Conservation (phyloP, 495 filamentous ascomycete genomes). For the Penicillium canariense region DNA sequence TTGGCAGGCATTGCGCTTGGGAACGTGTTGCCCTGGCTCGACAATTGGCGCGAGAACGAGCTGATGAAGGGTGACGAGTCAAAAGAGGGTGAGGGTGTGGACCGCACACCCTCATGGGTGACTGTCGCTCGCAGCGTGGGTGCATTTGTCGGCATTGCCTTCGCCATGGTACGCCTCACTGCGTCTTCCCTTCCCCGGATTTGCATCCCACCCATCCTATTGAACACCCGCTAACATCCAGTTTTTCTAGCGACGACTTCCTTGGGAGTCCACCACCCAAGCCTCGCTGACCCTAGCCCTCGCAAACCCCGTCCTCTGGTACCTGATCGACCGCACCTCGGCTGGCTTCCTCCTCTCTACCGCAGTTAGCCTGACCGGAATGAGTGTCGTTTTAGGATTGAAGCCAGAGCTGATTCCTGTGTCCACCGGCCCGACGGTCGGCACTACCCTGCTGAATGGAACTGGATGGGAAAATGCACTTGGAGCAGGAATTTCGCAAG, state of each 20-base stretch:
- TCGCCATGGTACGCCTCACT: slow-evolving; percentile 74
- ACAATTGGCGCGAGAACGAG: slow-evolving; percentile 56
- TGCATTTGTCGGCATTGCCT: slow-evolving; percentile 92
- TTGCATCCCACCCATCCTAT: background rate
- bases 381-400: slow-evolving; percentile 65
- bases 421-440: slow-evolving; percentile 44
- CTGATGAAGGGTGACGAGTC: slow-evolving; percentile 18
- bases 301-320: slow-evolving; percentile 93
- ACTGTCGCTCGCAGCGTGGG: slow-evolving; percentile 83
- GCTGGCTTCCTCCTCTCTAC: slow-evolving; percentile 76
- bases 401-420: slow-evolving; percentile 75
- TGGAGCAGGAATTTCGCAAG: slow-evolving; percentile 60
- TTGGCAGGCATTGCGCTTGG: slow-evolving; percentile 73
- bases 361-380: slow-evolving; percentile 69
- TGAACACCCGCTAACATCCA: background rate
- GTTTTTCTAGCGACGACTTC: slow-evolving; percentile 65
- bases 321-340: slow-evolving; percentile 85
- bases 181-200: background rate
- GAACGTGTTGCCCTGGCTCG: slow-evolving; percentile 79
- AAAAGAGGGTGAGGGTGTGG: slow-evolving; percentile 28
- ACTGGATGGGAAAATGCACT: slow-evolving; percentile 42
- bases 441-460: slow-evolving; percentile 29
- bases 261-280: slow-evolving; percentile 93
- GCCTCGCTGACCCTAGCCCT: slow-evolving; percentile 87
- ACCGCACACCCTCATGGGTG: slow-evolving; percentile 66